Evolutionary conservation across 805 yeast genomes (phyloP), one percentile per base, ranked within the genome.

Genomic region (Scheffersomyces stipitis): DNA sequence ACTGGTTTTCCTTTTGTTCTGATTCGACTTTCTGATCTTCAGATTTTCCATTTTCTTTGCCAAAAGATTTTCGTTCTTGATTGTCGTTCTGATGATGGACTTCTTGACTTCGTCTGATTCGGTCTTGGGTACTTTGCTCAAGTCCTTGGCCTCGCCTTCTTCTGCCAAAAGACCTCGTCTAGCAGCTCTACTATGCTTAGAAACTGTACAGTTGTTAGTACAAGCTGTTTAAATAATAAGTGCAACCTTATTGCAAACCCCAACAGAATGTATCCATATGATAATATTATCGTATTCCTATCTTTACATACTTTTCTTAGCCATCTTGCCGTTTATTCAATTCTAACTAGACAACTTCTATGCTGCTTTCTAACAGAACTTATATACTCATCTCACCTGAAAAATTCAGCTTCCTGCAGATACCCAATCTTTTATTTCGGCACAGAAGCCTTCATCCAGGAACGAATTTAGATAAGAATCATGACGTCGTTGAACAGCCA

Each of bases 101-200:
- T 80, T 76, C 15, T 80, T 67, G 15, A 79, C 64, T 44, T 81
- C 86, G 13, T 81, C 74, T 38, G 71, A 71, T 44, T 79, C 81
- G 9, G 73, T 69, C 56, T 84, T 76, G 32, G 87, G 83, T 14
- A 83, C 58, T 9, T 64, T 56, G 16, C 69, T 64, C 23, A 84
- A 63, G 5, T 72, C 69, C 44, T 70, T 75, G 7, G 74, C 73
- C 49, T 66, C 71, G 26, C 73, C 76, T 3, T 49, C 62, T 1
- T 73, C 71, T 3, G 54, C 62, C 10, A 64, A 58, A 41, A 71
- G 76, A 5, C 82, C 83, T 56, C 88, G 71, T 63, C 90, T 78
- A 2, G 93, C 90, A 2, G 89, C 88, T 64, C 93, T 74, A 30
- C 89, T 81, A 42, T 75, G 80, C 46, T 81, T 82, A 14, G 87